Percentiles rank a stretch among this genome's conserved stretches.
These are phyloP conservation scores for Calonectria pauciramosa DNA, from an alignment of 2,329 filamentous ascomycete species.

Conservation along the genomic window DNA sequence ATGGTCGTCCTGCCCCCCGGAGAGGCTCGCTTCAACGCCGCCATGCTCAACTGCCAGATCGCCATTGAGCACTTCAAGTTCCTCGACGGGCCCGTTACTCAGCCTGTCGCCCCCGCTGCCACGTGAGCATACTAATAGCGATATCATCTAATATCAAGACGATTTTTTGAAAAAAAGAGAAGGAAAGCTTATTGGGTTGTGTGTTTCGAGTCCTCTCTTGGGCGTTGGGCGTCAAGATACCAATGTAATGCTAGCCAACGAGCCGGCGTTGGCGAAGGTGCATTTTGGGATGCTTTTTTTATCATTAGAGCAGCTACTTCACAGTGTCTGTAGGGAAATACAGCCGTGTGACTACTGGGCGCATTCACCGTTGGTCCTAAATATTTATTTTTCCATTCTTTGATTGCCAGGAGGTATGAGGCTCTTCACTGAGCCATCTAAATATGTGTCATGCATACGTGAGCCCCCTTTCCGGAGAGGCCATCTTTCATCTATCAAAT, in stretches of 20 bases:
- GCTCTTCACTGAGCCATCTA: slow-evolving; percentile 19
- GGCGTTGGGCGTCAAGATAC: slow-evolving; percentile 47
- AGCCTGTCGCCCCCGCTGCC: slow-evolving; percentile 25
- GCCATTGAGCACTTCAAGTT: slow-evolving; percentile 85
- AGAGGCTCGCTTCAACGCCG: slow-evolving; percentile 91
- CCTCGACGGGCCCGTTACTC: slow-evolving; percentile 64
- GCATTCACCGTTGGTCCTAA: not conserved
- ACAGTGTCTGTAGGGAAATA: slow-evolving; percentile 19
- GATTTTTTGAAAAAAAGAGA: not conserved
- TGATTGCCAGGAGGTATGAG: not conserved
- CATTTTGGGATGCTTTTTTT: slow-evolving; percentile 12
- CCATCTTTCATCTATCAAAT: slow-evolving; percentile 24
- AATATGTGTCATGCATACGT: slow-evolving; percentile 20
- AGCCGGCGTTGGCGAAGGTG: slow-evolving; percentile 20
- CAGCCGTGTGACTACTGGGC: slow-evolving; percentile 2
- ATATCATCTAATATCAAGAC: not conserved
- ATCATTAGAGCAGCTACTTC: slow-evolving; percentile 24
- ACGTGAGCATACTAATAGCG: not conserved
- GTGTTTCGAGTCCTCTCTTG: slow-evolving; percentile 26
- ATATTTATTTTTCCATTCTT: not conserved
- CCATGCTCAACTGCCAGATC: slow-evolving; percentile 90
- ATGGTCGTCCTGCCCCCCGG: slow-evolving; percentile 92
- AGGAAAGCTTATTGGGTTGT: slow-evolving; percentile 6
- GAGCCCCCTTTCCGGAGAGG: not conserved
- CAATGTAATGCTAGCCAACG: slow-evolving; percentile 33